These are phyloP conservation scores for Lasiodiplodia hormozganensis DNA, from an alignment of 2,329 filamentous ascomycete genomes.

Conservation along the genomic window DNA sequence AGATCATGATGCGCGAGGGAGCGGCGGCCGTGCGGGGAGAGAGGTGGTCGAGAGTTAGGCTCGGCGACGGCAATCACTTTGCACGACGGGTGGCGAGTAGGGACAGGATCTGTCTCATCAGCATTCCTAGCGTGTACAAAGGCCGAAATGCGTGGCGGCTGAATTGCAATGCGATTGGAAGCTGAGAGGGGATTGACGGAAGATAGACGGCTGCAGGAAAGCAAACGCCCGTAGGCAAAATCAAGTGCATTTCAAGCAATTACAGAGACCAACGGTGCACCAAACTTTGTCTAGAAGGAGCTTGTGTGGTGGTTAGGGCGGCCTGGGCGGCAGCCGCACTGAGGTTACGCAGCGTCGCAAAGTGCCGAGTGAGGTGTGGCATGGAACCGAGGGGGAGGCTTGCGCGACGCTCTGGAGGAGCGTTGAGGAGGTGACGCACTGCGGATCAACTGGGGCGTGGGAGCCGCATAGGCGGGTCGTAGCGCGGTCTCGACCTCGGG, in stretches of 20 bases:
- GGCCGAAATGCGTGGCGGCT: background rate
- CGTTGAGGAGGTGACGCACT: slow-evolving; percentile 26
- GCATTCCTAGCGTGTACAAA: background rate
- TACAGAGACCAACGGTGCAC: background rate
- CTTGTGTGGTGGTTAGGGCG: background rate
- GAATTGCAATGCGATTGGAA: background rate
- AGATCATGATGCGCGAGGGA: slow-evolving; percentile 23
- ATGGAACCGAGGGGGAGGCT: background rate
- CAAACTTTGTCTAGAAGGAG: background rate
- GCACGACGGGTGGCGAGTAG: background rate
- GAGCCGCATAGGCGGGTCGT: slow-evolving; percentile 4
- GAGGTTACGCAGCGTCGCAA: background rate
- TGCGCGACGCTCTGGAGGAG: background rate
- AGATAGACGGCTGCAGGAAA: background rate
- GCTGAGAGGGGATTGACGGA: background rate
- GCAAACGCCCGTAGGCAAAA: background rate
- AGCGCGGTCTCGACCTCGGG: slow-evolving; percentile 14
- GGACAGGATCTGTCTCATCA: background rate
- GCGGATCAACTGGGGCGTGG: slow-evolving; percentile 13
- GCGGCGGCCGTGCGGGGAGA: background rate
- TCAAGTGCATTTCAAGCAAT: background rate
- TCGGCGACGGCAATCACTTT: background rate
- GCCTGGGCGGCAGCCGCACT: background rate
- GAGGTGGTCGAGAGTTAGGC: background rate
- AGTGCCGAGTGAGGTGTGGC: background rate